These are phyloP conservation scores for Trichothecium roseum DNA, from an alignment of 2,329 filamentous ascomycete species.

Conservation along the genomic window DNA sequence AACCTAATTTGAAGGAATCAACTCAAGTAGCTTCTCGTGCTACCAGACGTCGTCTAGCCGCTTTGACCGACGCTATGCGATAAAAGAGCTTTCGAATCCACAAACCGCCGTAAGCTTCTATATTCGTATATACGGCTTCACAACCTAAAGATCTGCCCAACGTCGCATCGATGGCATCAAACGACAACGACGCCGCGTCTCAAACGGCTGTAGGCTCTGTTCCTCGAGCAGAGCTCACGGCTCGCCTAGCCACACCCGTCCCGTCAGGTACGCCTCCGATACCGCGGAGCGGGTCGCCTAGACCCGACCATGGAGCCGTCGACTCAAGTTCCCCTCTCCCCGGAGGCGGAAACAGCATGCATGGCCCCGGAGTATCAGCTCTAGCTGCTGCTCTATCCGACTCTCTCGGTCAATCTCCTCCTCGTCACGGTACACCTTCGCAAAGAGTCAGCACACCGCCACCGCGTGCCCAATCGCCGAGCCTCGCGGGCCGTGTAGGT, in stretches of 20 bases:
- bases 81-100: no score
- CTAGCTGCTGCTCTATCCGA: slow-evolving; percentile 79
- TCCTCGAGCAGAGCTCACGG: slow-evolving; percentile 49
- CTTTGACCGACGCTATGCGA: no score
- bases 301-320: slow-evolving; percentile 11
- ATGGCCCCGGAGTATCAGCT: slow-evolving; percentile 76
- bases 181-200: no score
- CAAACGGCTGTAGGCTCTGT: slow-evolving; percentile 37
- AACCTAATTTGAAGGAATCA: no score
- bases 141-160: no score
- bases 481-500: slow-evolving; percentile 21
- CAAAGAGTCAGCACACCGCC: slow-evolving; percentile 48
- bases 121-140: no score
- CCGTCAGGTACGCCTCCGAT: slow-evolving; percentile 24
- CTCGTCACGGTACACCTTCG: slow-evolving; percentile 58
- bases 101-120: no score
- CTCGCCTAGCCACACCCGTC: slow-evolving; percentile 49
- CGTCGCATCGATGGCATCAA: no score
- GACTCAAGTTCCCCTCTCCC: slow-evolving; percentile 52
- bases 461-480: slow-evolving; percentile 25
- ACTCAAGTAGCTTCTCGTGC: no score
- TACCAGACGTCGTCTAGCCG: no score
- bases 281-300: slow-evolving; percentile 23
- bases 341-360: slow-evolving; percentile 50
- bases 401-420: slow-evolving; percentile 59